These are phyloP conservation scores for Aspergillus niger DNA, from an alignment of 2,329 filamentous ascomycete genomes.

Conservation along the genomic window DNA sequence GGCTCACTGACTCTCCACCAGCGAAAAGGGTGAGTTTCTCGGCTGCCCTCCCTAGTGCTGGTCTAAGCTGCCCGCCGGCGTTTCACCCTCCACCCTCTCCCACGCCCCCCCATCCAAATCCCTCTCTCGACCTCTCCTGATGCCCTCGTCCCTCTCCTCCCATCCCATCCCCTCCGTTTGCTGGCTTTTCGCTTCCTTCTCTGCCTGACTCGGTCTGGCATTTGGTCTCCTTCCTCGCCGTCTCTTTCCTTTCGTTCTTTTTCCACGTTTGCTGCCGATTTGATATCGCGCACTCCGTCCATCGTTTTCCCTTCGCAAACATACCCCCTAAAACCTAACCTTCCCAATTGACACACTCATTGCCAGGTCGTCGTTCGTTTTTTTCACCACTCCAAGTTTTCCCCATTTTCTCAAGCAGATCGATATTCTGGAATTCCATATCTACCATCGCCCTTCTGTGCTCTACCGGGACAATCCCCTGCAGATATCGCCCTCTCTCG, in stretches of 20 bases:
- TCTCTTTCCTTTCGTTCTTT: slow-evolving; percentile 1
- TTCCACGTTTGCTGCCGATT: slow-evolving; percentile 21
- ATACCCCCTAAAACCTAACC: slow-evolving; percentile 16
- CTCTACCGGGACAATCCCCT: not conserved
- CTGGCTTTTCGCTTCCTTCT: slow-evolving; percentile 6
- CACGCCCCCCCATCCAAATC: slow-evolving; percentile 6
- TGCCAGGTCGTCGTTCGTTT: slow-evolving; percentile 21
- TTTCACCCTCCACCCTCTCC: slow-evolving; percentile 18
- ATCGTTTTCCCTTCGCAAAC: slow-evolving; percentile 10
- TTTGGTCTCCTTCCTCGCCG: not conserved
- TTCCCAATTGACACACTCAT: slow-evolving; percentile 17
- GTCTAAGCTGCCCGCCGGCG: slow-evolving; percentile 20
- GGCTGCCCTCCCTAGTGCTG: slow-evolving; percentile 5
- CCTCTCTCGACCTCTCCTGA: slow-evolving; percentile 13
- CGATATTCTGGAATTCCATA: slow-evolving; percentile 6
- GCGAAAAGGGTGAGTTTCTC: slow-evolving; percentile 9
- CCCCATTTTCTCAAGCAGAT: slow-evolving; percentile 11
- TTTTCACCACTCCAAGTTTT: not conserved
- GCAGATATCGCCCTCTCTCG: slow-evolving; percentile 1
- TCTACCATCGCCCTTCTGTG: slow-evolving; percentile 4
- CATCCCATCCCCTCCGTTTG: slow-evolving; percentile 4
- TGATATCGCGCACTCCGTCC: slow-evolving; percentile 26
- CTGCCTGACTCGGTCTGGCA: not conserved
- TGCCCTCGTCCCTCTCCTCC: not conserved
- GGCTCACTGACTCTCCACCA: too few relatives aligned